A percentile compares a stretch with the other conserved stretches of the same genome.
Evolutionary conservation across 1,139 yeast genomes (phyloP).

Genomic region (Saccharomycopsis hybrid): DNA sequence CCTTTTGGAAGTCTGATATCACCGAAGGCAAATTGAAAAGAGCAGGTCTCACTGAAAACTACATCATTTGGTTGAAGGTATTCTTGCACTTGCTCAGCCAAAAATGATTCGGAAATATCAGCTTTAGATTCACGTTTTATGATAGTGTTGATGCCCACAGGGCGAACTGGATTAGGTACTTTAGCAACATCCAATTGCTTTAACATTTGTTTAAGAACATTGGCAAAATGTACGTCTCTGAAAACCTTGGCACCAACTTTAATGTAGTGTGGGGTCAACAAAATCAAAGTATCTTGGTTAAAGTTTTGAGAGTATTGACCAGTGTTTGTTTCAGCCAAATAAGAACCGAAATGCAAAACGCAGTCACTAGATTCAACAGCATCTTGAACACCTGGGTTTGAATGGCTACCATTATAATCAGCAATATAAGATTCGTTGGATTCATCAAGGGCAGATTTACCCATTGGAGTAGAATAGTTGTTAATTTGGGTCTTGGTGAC

Average conservation of each 20-base stretch:
- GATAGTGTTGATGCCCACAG: slow-evolving; percentile 17
- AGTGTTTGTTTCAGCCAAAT: slow-evolving; percentile 47
- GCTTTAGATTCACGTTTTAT: slow-evolving; percentile 23
- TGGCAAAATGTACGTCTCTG: slow-evolving; percentile 39
- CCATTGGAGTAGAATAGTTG: slow-evolving; percentile 45
- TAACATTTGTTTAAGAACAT: slow-evolving; percentile 39
- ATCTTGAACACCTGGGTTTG: slow-evolving; percentile 37
- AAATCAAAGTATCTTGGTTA: slow-evolving; percentile 26
- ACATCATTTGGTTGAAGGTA: slow-evolving; percentile 55
- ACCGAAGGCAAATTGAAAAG: slow-evolving; percentile 65
- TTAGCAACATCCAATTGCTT: slow-evolving; percentile 30
- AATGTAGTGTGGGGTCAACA: slow-evolving; percentile 37
- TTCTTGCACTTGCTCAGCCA: slow-evolving; percentile 26
- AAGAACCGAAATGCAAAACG: slow-evolving; percentile 43
- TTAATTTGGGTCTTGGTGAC: slow-evolving; percentile 41
- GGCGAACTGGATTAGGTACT: slow-evolving; percentile 25
- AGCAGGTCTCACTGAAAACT: slow-evolving; percentile 70
- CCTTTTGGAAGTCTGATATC: slow-evolving; percentile 54
- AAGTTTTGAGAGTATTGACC: slow-evolving; percentile 37
- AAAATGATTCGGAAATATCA: slow-evolving; percentile 25
- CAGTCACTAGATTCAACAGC: slow-evolving; percentile 41
- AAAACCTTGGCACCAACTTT: slow-evolving; percentile 36
- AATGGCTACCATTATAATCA: slow-evolving; percentile 51
- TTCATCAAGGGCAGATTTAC: slow-evolving; percentile 60
- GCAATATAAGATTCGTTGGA: slow-evolving; percentile 52